A percentile compares a stretch with the other conserved stretches of the same genome.
These are phyloP conservation scores for Lecanicillium sp. DNA, from an alignment of 2,329 filamentous ascomycete species.

Conservation along the genomic window DNA sequence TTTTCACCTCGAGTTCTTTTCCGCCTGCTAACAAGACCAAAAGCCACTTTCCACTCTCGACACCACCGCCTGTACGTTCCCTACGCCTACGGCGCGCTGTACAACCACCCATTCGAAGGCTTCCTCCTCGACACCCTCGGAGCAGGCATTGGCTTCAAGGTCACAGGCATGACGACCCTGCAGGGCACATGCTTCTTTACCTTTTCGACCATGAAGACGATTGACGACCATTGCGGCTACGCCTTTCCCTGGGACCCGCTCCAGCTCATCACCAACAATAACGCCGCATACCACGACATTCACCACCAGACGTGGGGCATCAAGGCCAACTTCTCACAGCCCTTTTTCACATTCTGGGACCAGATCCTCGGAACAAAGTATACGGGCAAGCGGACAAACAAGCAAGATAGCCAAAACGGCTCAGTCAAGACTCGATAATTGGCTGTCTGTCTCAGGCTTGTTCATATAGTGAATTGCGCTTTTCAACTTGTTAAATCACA, in stretches of 20 bases:
- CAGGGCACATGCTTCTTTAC: constrained; percentile 88
- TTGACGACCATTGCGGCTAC: constrained; percentile 97
- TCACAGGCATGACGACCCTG: constrained; percentile 72
- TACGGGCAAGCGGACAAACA: constrained; percentile 50
- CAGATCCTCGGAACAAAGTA: constrained; percentile 73
- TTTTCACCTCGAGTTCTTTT: constrained; percentile 38
- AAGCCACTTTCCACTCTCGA: constrained; percentile 83
- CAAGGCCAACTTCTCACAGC: constrained; percentile 88
- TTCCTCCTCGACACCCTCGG: constrained; percentile 89
- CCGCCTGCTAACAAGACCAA: constrained; percentile 4
- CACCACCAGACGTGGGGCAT: constrained; percentile 99
- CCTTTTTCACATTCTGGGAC: constrained; percentile 96
- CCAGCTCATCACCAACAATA: constrained; percentile 87
- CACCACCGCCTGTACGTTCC: constrained; percentile 97
- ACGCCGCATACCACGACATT: constrained; percentile 93
- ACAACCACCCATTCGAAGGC: constrained; percentile 92
- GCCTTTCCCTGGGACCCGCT: constrained; percentile 91
- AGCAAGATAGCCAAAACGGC: constrained; percentile 20
- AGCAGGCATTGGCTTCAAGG: constrained; percentile 73
- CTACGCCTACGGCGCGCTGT: constrained; percentile 92
- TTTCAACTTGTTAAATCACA: background rate
- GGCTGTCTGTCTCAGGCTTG: too few relatives aligned
- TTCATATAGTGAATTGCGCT: too few relatives aligned
- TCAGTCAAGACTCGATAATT: constrained; percentile 7
- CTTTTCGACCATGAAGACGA: constrained; percentile 85